Conservation (phyloP, 257 asterid species). For the Lithospermum erythrorhizon region DNA sequence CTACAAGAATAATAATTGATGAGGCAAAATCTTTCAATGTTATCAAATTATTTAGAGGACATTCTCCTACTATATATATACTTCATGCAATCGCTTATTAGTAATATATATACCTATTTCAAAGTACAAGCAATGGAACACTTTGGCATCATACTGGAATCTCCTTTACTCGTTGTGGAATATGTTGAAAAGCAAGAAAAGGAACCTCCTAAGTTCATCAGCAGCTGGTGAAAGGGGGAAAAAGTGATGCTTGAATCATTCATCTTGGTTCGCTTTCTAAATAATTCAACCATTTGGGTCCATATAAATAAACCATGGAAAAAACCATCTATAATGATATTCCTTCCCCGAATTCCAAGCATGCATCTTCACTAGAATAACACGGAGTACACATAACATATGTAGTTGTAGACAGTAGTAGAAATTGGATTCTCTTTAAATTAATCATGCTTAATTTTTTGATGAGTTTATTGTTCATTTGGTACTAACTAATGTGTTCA, state of each 20-base stretch:
- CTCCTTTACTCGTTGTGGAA: constrained; percentile 67
- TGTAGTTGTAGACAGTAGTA: no score
- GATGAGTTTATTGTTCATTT: no score
- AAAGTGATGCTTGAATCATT: constrained; percentile 24
- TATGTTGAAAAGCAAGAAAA: constrained; percentile 46
- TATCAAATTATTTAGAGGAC: constrained; percentile 25
- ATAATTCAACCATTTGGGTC: constrained; percentile 51
- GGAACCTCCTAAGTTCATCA: constrained; percentile 32
- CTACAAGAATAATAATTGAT: constrained; percentile 45
- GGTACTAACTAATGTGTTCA: no score
- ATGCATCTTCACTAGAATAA: constrained; percentile 8
- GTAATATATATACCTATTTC: constrained; percentile 1
- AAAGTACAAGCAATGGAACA: constrained; percentile 23
- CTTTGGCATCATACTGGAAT: constrained; percentile 77
- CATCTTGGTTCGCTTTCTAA: constrained; percentile 9
- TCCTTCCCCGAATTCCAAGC: constrained; percentile 17
- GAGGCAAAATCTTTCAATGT: constrained; percentile 23
- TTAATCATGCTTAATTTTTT: no score
- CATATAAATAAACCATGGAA: constrained; percentile 22
- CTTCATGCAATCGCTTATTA: no score
- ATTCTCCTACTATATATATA: constrained; percentile 14
- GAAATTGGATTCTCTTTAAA: no score
- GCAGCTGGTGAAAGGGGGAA: constrained; percentile 36
- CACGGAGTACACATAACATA: no score
- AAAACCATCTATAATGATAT: constrained; percentile 20